A percentile compares a stretch with the other conserved stretches of the same genome.
Evolutionary conservation across 2,329 filamentous ascomycete genomes (phyloP).

Genomic region (Ophiostoma sp.): DNA sequence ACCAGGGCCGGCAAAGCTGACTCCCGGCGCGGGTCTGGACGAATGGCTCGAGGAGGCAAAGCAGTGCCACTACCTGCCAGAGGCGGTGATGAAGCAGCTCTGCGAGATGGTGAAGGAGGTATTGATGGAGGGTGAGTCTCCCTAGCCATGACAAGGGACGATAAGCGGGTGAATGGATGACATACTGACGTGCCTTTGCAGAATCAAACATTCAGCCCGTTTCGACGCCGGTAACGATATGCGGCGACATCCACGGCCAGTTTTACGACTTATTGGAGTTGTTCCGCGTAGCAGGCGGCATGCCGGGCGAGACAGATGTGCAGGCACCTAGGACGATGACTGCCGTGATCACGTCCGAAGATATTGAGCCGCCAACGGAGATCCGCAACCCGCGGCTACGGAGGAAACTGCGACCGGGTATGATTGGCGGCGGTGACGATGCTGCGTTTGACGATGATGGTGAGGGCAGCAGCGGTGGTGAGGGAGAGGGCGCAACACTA

Average conservation of each 20-base stretch:
- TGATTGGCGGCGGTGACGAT: conserved; percentile 42
- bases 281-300: conserved; percentile 93
- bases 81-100: conserved; percentile 96
- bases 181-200: conserved; percentile 39
- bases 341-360: conserved; percentile 80
- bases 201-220: conserved; percentile 99
- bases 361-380: conserved; percentile 85
- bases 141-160: no score
- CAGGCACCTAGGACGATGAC: conserved; percentile 68
- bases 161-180: no score
- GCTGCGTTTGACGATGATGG: conserved; percentile 48
- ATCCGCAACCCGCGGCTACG: conserved; percentile 86
- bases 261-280: conserved; percentile 98
- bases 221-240: conserved; percentile 91
- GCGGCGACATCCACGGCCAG: conserved; percentile 97
- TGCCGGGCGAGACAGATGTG: conserved; percentile 79
- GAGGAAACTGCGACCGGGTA: conserved; percentile 68
- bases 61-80: conserved; percentile 94
- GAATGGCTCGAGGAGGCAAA: conserved; percentile 98
- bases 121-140: conserved; percentile 81
- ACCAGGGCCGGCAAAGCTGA: conserved; percentile 84
- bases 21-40: conserved; percentile 80
- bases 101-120: conserved; percentile 99
- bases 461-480: conserved; percentile 51
- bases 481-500: conserved; percentile 46